Evolutionary conservation across 2,329 filamentous ascomycete species (phyloP).

Genomic region (Pyrenophora seminiperda): DNA sequence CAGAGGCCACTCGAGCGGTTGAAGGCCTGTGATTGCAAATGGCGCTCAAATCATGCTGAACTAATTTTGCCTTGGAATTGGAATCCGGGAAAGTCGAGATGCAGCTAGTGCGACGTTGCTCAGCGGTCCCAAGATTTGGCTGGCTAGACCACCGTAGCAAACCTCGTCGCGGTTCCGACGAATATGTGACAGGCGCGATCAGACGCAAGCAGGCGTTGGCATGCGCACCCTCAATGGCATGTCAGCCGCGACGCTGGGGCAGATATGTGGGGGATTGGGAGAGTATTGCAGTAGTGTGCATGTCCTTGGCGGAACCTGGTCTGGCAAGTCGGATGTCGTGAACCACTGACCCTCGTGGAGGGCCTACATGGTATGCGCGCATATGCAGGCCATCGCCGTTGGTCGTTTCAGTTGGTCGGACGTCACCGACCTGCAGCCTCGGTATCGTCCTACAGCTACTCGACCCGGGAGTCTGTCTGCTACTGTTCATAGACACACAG

Average conservation of each 20-base stretch:
- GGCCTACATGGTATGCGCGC: slow-evolving; percentile 9
- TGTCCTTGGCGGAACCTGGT: slow-evolving; percentile 20
- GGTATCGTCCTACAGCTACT: not conserved
- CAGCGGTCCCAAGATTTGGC: not conserved
- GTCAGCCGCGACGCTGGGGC: slow-evolving; percentile 7
- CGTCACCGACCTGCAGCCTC: not conserved
- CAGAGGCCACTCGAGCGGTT: slow-evolving; percentile 14
- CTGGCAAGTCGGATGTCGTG: slow-evolving; percentile 15
- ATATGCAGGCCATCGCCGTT: slow-evolving; percentile 4
- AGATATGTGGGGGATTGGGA: slow-evolving; percentile 17
- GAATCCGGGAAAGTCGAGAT: slow-evolving; percentile 6
- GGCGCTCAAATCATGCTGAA: slow-evolving; percentile 8
- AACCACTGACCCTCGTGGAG: slow-evolving; percentile 14
- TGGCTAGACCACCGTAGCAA: not conserved
- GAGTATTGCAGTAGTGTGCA: slow-evolving; percentile 21
- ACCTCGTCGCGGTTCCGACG: not conserved
- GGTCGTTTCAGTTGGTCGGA: not conserved
- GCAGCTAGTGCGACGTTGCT: slow-evolving; percentile 1
- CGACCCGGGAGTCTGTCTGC: not conserved
- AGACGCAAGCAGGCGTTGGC: not conserved
- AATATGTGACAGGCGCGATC: slow-evolving; percentile 3
- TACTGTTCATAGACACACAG: not conserved
- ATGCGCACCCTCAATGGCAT: slow-evolving; percentile 6
- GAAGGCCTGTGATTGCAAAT: slow-evolving; percentile 12
- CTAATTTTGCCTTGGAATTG: slow-evolving; percentile 1